These are phyloP conservation scores for Jackrogersella multiformis DNA, from an alignment of 495 filamentous ascomycete genomes.

Conservation along the genomic window DNA sequence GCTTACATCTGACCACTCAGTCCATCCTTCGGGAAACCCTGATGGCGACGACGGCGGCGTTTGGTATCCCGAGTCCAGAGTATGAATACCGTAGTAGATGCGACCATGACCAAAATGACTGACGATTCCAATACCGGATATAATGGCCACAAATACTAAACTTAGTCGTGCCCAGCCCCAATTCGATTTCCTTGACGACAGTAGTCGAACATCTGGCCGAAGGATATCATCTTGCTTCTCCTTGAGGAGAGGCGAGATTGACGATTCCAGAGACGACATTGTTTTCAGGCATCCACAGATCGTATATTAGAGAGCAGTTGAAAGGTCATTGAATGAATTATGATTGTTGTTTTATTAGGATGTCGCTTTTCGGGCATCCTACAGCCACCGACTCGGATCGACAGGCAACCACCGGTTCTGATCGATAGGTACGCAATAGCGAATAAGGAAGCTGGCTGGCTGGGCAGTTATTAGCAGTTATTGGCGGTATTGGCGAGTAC, in stretches of 20 bases:
- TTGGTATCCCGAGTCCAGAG: slow-evolving; percentile 2
- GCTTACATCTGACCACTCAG: slow-evolving; percentile 44
- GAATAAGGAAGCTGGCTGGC: neutral
- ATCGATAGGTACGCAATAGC: neutral
- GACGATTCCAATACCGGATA: slow-evolving; percentile 15
- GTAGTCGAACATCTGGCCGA: neutral
- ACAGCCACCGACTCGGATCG: too few relatives aligned
- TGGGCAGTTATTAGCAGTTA: too few relatives aligned
- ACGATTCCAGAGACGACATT: slow-evolving; percentile 1
- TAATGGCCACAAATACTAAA: slow-evolving; percentile 2
- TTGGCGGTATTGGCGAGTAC: too few relatives aligned
- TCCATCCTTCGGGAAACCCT: slow-evolving; percentile 26
- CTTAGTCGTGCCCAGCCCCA: slow-evolving; percentile 21
- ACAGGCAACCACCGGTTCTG: slow-evolving; percentile 15
- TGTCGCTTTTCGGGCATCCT: too few relatives aligned
- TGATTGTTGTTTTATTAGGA: neutral
- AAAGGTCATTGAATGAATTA: neutral
- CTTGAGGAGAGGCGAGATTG: slow-evolving; percentile 8
- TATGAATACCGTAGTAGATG: slow-evolving; percentile 4
- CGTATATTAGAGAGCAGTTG: neutral
- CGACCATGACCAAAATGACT: slow-evolving; percentile 10
- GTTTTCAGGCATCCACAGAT: slow-evolving; percentile 6
- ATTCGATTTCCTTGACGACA: neutral
- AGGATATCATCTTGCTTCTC: slow-evolving; percentile 17
- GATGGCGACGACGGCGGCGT: neutral